Conservation (phyloP, 2,329 filamentous ascomycete species). For the Cladosporium velox region DNA sequence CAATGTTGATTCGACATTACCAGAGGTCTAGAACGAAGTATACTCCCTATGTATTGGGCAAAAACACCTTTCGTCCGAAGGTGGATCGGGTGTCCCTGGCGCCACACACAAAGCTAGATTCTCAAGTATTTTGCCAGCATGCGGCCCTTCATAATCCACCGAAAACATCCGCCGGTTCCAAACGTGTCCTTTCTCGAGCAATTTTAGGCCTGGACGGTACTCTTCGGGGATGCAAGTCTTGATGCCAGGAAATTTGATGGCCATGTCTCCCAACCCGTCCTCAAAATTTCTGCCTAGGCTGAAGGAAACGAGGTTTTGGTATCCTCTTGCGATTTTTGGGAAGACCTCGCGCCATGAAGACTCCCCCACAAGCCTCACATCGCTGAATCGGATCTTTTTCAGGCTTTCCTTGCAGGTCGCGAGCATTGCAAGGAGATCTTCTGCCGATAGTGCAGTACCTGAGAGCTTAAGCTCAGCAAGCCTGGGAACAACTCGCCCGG, state of each 20-base stretch:
- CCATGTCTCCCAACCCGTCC: neutral
- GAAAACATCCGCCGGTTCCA: neutral
- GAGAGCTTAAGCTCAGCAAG: neutral
- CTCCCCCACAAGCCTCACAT: neutral
- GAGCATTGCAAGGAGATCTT: neutral
- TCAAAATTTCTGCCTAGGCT: neutral
- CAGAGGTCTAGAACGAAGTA: neutral
- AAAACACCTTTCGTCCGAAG: neutral
- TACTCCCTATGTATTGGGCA: neutral
- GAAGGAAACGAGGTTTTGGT: neutral
- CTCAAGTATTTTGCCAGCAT: neutral
- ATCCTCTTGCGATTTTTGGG: neutral
- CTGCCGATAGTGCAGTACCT: neutral
- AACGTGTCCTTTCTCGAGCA: neutral
- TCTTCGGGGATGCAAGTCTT: neutral
- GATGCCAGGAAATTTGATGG: neutral
- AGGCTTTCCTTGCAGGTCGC: conserved; percentile 1
- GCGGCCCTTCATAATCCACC: neutral
- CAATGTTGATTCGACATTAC: neutral
- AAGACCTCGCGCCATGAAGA: neutral
- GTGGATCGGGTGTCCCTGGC: neutral
- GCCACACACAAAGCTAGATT: neutral
- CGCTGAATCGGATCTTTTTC: neutral
- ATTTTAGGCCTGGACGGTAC: neutral
- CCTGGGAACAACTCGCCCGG: neutral